Evolutionary conservation across 2,329 filamentous ascomycete genomes (phyloP).

Genomic region (Aureobasidium sp.): DNA sequence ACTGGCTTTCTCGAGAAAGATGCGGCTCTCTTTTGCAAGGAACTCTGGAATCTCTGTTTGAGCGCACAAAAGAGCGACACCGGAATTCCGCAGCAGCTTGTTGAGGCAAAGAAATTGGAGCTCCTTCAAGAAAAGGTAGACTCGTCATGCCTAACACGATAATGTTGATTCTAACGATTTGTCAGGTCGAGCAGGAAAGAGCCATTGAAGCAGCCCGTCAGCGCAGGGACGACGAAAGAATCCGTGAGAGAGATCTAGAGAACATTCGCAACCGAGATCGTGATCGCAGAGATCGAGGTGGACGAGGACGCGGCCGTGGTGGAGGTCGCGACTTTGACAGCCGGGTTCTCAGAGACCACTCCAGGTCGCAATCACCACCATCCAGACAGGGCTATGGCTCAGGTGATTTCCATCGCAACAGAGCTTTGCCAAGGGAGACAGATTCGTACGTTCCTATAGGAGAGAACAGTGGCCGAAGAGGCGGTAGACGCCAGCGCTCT

Average conservation of each 20-base stretch:
- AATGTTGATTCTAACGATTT: neutral
- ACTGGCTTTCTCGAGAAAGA: slow-evolving; percentile 94
- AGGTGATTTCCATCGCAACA: slow-evolving; percentile 35
- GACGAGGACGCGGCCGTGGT: slow-evolving; percentile 37
- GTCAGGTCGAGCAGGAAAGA: slow-evolving; percentile 72
- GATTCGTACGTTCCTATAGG: slow-evolving; percentile 53
- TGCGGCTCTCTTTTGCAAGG: slow-evolving; percentile 80
- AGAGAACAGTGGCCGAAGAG: slow-evolving; percentile 20
- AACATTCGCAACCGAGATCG: slow-evolving; percentile 61
- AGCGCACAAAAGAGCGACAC: slow-evolving; percentile 84
- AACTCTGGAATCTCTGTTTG: slow-evolving; percentile 84
- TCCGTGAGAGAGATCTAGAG: slow-evolving; percentile 64
- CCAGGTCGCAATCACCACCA: slow-evolving; percentile 45
- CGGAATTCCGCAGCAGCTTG: slow-evolving; percentile 85
- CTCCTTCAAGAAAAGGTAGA: slow-evolving; percentile 87
- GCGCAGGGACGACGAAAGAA: slow-evolving; percentile 63
- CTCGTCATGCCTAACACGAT: neutral
- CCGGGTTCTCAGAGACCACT: slow-evolving; percentile 35
- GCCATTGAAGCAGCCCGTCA: slow-evolving; percentile 68
- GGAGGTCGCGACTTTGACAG: slow-evolving; percentile 45
- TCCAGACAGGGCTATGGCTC: slow-evolving; percentile 43
- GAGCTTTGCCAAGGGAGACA: slow-evolving; percentile 43
- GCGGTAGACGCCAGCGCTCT: slow-evolving; percentile 17
- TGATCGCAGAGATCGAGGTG: slow-evolving; percentile 41
- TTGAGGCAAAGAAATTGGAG: slow-evolving; percentile 95